Conservation (phyloP, 2,329 filamentous ascomycete genomes). For the Penicillium digitatum region DNA sequence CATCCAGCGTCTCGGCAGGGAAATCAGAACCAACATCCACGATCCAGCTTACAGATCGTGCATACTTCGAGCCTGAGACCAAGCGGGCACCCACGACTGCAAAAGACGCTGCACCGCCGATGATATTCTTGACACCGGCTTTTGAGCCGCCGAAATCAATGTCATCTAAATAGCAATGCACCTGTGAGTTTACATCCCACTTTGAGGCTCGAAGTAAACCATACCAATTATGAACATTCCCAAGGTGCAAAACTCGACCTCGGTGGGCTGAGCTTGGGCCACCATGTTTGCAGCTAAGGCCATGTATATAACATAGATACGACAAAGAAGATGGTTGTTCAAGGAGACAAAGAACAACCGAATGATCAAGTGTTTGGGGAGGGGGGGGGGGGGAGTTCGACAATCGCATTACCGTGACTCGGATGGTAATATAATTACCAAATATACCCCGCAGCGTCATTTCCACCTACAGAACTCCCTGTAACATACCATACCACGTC, state of each 20-base stretch:
- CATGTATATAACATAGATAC: background rate
- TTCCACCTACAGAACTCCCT: background rate
- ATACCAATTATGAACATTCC: constrained; percentile 63
- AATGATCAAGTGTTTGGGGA: background rate
- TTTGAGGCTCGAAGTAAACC: constrained; percentile 7
- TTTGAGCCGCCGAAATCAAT: constrained; percentile 76
- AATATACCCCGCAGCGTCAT: constrained; percentile 14
- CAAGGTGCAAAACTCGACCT: constrained; percentile 56
- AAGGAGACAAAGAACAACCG: background rate
- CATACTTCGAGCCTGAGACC: constrained; percentile 66
- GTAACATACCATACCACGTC: constrained; percentile 14
- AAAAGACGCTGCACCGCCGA: constrained; percentile 87
- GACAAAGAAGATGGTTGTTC: background rate
- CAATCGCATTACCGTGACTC: constrained; percentile 11
- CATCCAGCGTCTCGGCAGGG: constrained; percentile 59
- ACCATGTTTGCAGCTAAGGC: constrained; percentile 17
- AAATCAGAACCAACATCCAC: constrained; percentile 89
- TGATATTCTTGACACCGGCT: constrained; percentile 66
- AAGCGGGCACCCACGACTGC: constrained; percentile 83
- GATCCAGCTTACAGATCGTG: constrained; percentile 77
- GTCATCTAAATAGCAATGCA: constrained; percentile 60
- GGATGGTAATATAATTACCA: constrained; percentile 18
- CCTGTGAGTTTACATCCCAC: constrained; percentile 11
- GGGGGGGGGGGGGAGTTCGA: background rate
- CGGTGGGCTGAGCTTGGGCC: background rate